Evolutionary conservation across 352 stramenopile species (phyloP), one percentile per base, ranked within the genome.

Genomic region (Phytophthora pistaciae): DNA sequence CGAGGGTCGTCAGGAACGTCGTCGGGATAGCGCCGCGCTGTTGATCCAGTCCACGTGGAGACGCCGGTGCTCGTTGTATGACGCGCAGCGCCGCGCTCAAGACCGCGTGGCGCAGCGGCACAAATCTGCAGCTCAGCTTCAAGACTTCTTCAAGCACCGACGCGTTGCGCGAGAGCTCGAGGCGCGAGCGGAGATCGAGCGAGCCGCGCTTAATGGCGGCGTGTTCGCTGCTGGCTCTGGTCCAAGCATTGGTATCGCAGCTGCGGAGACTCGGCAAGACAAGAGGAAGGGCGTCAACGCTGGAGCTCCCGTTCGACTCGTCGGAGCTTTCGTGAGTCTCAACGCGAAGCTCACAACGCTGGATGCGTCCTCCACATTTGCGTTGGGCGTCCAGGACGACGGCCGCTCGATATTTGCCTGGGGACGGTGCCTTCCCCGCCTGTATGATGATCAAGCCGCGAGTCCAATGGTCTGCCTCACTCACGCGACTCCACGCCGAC

Each of bases 21-120:
- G 84, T 4, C 59, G 68, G 2, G 42, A 75, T 14, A 88, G 75
- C 36, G 82, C 85, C 1, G 79, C 71, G 1, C 54, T 85, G 23
- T 44, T 93, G 49, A 87, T 94, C 60, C 87, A 94, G 66, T 83
- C 82, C 5, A 88, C 82, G 27, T 94, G 84, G 85, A 78, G 86
- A 14, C 77, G 85, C 1, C 77, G 82, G 2, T 83, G 78, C 40
- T 91, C 85, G 0, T 63, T 74, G 7, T 61, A 80, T 0, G 69
- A 78, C 8, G 69, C 71, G 0, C 69, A 83, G 36, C 74, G 75
- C 6, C 49, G 68, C 5, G 64, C 63, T 0, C 74, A 79, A 14
- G 50, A 72, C 1, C 74, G 68, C 42, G 52, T 71, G 8, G 46
- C 56, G 2, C 66, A 85, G 13, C 81, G 85, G 16, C 80, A 90